These are phyloP conservation scores for Moesziomyces parantarcticus DNA, from an alignment of 1,284 basidiomycete species.

Conservation along the genomic window DNA sequence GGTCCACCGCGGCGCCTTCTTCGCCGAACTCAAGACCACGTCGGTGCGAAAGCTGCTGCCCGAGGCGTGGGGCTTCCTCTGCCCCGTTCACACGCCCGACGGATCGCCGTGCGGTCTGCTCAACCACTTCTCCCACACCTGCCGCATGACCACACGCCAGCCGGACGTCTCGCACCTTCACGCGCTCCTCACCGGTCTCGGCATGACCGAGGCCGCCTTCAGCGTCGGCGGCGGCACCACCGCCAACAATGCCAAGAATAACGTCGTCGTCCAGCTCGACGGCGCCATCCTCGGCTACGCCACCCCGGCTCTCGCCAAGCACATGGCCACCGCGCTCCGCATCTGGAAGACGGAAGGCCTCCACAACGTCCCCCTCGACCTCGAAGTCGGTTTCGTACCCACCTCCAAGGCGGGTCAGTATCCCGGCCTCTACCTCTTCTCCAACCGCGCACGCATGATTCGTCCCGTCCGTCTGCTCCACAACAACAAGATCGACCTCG, in stretches of 20 bases:
- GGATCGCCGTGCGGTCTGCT: slow-evolving; percentile 97
- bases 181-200: slow-evolving; percentile 82
- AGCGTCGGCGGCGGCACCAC: slow-evolving; percentile 28
- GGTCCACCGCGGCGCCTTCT: slow-evolving; percentile 99
- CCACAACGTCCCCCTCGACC: slow-evolving; percentile 83
- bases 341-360: slow-evolving; percentile 94
- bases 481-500: slow-evolving; percentile 87
- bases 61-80: slow-evolving; percentile 99
- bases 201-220: slow-evolving; percentile 85
- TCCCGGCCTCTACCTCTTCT: slow-evolving; percentile 94
- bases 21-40: slow-evolving; percentile 98
- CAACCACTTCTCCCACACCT: slow-evolving; percentile 94
- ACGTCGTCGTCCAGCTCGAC: slow-evolving; percentile 91
- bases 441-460: slow-evolving; percentile 93
- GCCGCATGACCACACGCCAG: slow-evolving; percentile 85
- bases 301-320: slow-evolving; percentile 77
- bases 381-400: slow-evolving; percentile 94
- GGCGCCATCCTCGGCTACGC: slow-evolving; percentile 97
- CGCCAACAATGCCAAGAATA: slow-evolving; percentile 74
- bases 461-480: slow-evolving; percentile 90
- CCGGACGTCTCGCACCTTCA: slow-evolving; percentile 84
- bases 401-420: slow-evolving; percentile 93
- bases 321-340: slow-evolving; percentile 85
- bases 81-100: slow-evolving; percentile 98
- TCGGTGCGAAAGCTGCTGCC: slow-evolving; percentile 96